A percentile compares a stretch with the other conserved stretches of the same genome.
phyloP scores from a whole-genome alignment of 441 rosid species.

The Croton laevigatus region DNA sequence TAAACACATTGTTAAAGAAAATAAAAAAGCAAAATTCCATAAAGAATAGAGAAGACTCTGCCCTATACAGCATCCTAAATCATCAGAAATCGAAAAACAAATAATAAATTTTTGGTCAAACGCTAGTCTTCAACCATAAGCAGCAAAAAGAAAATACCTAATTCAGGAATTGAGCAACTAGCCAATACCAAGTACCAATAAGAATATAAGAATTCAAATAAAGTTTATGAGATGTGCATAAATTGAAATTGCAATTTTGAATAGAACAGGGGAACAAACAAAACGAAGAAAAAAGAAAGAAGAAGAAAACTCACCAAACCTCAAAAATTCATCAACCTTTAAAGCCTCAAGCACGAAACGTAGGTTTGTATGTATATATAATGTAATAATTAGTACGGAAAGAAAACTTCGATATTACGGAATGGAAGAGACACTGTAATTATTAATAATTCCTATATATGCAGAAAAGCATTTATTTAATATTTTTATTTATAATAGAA shows the following conservation, averaged over 20 bases:
- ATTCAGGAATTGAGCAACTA: not conserved
- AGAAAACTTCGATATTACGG: slow-evolving; percentile 1
- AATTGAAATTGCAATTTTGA: not conserved
- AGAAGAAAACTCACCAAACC: slow-evolving; percentile 1
- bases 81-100: not conserved
- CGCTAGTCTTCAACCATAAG: not conserved
- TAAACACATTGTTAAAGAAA: too few relatives aligned
- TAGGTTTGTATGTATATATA: not conserved
- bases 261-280: not conserved
- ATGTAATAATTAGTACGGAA: not conserved
- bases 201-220: not conserved
- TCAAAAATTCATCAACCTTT: not conserved
- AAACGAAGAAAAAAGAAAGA: too few relatives aligned
- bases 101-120: not conserved
- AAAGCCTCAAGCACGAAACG: not conserved
- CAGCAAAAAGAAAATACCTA: not conserved
- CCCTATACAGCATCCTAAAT: not conserved
- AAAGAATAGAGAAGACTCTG: not conserved
- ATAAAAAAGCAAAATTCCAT: too few relatives aligned
- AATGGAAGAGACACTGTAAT: slow-evolving; percentile 1
- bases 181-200: not conserved
- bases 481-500: not conserved
- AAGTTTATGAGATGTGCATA: not conserved
- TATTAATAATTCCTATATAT: not conserved
- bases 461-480: not conserved